Evolutionary conservation across 2,329 filamentous ascomycete genomes (phyloP).

Genomic region (Nemania bipapillata): DNA sequence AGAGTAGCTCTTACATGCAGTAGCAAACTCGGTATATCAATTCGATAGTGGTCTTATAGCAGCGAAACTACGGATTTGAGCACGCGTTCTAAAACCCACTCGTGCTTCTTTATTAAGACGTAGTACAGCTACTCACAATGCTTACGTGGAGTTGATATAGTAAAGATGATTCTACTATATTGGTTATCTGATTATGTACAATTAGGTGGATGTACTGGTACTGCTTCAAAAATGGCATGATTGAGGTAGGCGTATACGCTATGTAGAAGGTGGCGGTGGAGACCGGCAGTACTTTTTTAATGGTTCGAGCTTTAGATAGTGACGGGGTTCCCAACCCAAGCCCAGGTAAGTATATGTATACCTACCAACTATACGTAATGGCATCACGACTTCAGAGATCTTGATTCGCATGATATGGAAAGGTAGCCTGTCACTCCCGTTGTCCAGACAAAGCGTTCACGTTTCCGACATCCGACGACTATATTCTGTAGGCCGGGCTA

Average conservation of each 20-base stretch:
- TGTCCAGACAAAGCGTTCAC: too few species aligned
- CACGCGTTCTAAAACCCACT: not conserved
- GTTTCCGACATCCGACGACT: too few species aligned
- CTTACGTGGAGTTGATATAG: not conserved
- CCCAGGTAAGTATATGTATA: too few species aligned
- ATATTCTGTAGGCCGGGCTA: too few species aligned
- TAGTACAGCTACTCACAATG: not conserved
- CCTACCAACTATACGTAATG: too few species aligned
- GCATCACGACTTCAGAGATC: too few species aligned
- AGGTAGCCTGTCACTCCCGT: too few species aligned
- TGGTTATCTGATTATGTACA: too few species aligned
- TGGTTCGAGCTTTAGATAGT: slow-evolving; percentile 25
- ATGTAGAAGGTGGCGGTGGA: slow-evolving; percentile 40
- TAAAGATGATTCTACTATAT: not conserved
- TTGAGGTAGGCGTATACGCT: not conserved
- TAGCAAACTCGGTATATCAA: slow-evolving; percentile 7
- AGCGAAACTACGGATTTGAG: not conserved
- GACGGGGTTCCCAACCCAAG: too few species aligned
- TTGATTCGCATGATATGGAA: too few species aligned
- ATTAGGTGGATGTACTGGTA: too few species aligned
- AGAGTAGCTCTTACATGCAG: slow-evolving; percentile 31
- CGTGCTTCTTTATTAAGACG: not conserved
- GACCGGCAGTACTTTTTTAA: slow-evolving; percentile 41
- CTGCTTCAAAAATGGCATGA: too few species aligned
- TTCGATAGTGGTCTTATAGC: slow-evolving; percentile 1